These are phyloP conservation scores for Tylopilus plumbeoviolaceoides DNA, from an alignment of 768 basidiomycete species.

Conservation along the genomic window DNA sequence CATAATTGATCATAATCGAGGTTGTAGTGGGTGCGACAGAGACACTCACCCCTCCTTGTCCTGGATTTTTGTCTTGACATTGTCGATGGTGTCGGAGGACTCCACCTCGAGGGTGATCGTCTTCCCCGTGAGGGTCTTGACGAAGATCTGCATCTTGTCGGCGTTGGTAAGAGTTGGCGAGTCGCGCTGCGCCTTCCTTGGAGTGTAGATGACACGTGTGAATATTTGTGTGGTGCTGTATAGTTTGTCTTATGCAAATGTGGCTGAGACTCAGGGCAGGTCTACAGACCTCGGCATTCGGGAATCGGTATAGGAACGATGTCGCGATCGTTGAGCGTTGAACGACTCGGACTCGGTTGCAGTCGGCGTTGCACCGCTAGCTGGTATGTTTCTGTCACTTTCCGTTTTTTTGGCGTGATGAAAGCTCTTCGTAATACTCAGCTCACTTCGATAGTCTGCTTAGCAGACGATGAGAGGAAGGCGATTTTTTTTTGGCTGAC, in stretches of 20 bases:
- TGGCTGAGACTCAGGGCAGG: conserved; percentile 29
- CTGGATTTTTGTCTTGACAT: conserved; percentile 34
- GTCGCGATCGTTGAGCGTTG: no score
- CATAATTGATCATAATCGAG: neutral
- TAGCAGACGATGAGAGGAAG: conserved; percentile 50
- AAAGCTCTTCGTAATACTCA: conserved; percentile 45
- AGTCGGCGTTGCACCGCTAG: neutral
- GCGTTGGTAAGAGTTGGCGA: conserved; percentile 2
- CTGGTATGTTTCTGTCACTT: conserved; percentile 4
- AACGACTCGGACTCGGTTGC: no score
- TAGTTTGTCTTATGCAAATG: conserved; percentile 22
- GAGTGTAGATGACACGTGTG: conserved; percentile 10
- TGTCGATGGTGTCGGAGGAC: conserved; percentile 28
- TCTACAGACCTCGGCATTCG: conserved; percentile 1
- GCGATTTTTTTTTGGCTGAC: conserved; percentile 40
- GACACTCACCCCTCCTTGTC: conserved; percentile 65
- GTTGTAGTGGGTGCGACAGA: neutral
- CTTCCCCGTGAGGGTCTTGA: conserved; percentile 75
- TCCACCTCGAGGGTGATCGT: conserved; percentile 30
- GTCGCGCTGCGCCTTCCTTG: neutral
- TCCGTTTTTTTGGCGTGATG: conserved; percentile 18
- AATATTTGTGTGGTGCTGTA: conserved; percentile 26
- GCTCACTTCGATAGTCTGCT: conserved; percentile 61
- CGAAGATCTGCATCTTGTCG: conserved; percentile 64
- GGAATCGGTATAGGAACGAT: neutral